Conservation (phyloP, 225 moss, liverwort and hornwort species). For the Marchantia polymorpha region DNA sequence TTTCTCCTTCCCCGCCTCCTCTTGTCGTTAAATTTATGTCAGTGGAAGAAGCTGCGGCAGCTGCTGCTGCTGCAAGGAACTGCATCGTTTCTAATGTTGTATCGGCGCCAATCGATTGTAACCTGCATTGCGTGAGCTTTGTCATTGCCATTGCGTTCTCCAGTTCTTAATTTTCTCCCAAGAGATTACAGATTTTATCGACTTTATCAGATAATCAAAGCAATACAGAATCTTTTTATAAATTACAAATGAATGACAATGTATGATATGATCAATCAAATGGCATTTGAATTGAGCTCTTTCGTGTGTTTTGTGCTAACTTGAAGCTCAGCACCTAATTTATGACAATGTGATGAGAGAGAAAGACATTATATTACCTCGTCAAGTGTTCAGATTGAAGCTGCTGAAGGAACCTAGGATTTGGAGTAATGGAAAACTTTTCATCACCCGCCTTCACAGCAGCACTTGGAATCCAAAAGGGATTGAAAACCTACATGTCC, state of each 20-base stretch:
- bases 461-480: conserved; percentile 48
- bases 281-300: too few species aligned
- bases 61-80: conserved; percentile 2
- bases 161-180: too few species aligned
- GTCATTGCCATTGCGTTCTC: too few species aligned
- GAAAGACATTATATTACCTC: too few species aligned
- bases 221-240: too few species aligned
- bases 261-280: too few species aligned
- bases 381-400: conserved; percentile 33
- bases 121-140: conserved; percentile 8
- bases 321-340: too few species aligned
- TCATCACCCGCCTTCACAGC: conserved; percentile 20
- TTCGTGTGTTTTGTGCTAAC: too few species aligned
- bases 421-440: conserved; percentile 29
- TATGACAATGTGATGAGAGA: too few species aligned
- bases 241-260: too few species aligned
- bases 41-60: background rate
- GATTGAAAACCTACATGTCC: conserved; percentile 38
- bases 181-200: too few species aligned
- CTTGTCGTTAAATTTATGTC: background rate
- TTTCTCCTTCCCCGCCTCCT: background rate
- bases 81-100: background rate
- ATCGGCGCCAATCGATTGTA: conserved; percentile 21
- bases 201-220: too few species aligned
- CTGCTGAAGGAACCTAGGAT: conserved; percentile 39